Evolutionary conservation across 2,329 filamentous ascomycete genomes (phyloP), one percentile per base, ranked within the genome.

Genomic region (Nigrospora osmanthi): DNA sequence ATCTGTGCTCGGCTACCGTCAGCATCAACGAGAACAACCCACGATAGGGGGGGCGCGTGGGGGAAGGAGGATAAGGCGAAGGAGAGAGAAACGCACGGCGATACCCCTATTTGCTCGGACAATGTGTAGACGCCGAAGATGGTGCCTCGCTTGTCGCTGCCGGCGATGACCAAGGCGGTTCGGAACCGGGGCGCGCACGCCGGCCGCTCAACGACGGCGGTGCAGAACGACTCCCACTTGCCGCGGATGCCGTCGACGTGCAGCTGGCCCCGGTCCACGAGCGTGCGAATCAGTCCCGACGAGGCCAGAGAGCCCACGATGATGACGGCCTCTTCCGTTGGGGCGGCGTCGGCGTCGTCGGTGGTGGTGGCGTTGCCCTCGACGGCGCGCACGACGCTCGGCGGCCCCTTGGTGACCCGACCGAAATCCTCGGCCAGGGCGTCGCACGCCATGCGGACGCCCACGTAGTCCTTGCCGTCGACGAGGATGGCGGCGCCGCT

Each of bases 91-190:
- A 45, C 58, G 41, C 47, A 63, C 52, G 78, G 79, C 1, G 78
- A 81, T 11, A 81, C 74, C 23, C 78, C 78, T 38, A 80, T 80
- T 52, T 82, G 78, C 53, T 81, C 77, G 0, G 76, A 78, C 19
- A 83, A 53, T 38, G 76, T 74, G 55, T 83, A 81, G 11, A 77
- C 62, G 14, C 77, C 78, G 49, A 75, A 82, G 34, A 81, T 76
- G 0, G 75, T 67, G 28, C 77, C 78, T 47, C 78, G 66, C 44
- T 77, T 76, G 57, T 82, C 76, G 52, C 73, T 77, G 13, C 73
- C 77, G 36, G 70, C 73, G 56, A 81, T 76, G 9, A 80, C 70
- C 15, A 81, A 60, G 1, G 77, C 76, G 42, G 62, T 61, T 9
- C 62, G 55, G 30, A 71, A 66, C 28, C 68, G 71, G 6, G 68